Conservation (phyloP, 495 filamentous ascomycete species). For the Hypoxylon crocopeplum region DNA sequence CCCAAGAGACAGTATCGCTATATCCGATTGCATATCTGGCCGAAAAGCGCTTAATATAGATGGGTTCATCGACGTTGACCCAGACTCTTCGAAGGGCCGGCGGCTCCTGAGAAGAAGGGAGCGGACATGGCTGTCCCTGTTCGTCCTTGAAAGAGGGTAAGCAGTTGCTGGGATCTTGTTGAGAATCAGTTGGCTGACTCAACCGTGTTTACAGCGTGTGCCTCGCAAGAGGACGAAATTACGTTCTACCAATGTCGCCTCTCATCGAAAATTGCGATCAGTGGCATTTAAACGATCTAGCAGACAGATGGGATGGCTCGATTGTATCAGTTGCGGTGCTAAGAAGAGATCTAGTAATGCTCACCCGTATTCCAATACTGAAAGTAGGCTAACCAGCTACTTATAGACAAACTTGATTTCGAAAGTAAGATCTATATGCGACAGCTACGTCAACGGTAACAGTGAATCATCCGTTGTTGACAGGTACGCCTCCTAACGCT, state of each 20-base stretch:
- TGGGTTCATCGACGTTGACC: constrained; percentile 68
- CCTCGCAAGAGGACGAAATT: constrained; percentile 70
- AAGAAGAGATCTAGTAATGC: constrained; percentile 65
- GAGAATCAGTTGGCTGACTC: constrained; percentile 15
- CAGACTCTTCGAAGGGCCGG: constrained; percentile 63
- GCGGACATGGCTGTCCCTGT: constrained; percentile 73
- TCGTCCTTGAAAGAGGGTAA: constrained; percentile 75
- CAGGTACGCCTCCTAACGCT: constrained; percentile 21
- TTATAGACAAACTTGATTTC: constrained; percentile 64
- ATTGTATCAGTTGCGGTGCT: constrained; percentile 73
- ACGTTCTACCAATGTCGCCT: constrained; percentile 68
- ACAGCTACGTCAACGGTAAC: constrained; percentile 53
- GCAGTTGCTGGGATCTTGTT: neutral
- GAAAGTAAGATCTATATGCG: constrained; percentile 67
- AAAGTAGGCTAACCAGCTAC: constrained; percentile 5
- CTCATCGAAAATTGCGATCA: constrained; percentile 70
- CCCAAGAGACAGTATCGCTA: constrained; percentile 57
- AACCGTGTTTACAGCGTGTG: constrained; percentile 60
- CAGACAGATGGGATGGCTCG: constrained; percentile 71
- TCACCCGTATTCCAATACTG: neutral
- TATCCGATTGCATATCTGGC: constrained; percentile 70
- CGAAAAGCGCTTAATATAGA: constrained; percentile 69
- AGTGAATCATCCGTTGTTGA: constrained; percentile 37
- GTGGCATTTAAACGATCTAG: constrained; percentile 68
- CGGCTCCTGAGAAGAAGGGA: constrained; percentile 69